phyloP scores from a whole-genome alignment of 2,329 filamentous ascomycete species.

The Coleophoma eucalyptorum region DNA sequence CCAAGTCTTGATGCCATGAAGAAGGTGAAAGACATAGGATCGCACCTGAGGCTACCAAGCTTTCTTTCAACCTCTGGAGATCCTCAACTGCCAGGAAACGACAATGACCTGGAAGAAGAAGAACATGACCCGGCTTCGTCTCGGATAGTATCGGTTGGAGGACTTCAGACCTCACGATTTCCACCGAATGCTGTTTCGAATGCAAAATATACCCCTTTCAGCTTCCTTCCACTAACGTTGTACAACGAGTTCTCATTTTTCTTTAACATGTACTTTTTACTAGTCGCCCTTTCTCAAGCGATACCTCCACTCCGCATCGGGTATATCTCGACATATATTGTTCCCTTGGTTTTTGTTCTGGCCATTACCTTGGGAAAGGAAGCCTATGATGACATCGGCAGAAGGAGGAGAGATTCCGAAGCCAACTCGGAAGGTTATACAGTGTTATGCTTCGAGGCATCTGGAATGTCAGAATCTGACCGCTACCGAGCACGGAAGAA shows the following conservation, averaged over 20 bases:
- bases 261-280: slow-evolving; percentile 98
- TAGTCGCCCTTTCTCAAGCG: slow-evolving; percentile 90
- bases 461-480: slow-evolving; percentile 29
- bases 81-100: slow-evolving; percentile 15
- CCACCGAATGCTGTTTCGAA: slow-evolving; percentile 92
- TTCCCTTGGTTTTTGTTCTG: slow-evolving; percentile 87
- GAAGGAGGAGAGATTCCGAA: slow-evolving; percentile 83
- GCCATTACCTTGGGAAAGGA: slow-evolving; percentile 93
- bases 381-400: slow-evolving; percentile 86
- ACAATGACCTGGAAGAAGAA: slow-evolving; percentile 40
- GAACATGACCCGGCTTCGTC: slow-evolving; percentile 66
- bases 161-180: slow-evolving; percentile 69
- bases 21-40: slow-evolving; percentile 42
- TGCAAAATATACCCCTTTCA: slow-evolving; percentile 94
- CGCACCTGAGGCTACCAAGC: slow-evolving; percentile 60
- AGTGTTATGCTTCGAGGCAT: slow-evolving; percentile 68
- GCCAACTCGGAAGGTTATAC: slow-evolving; percentile 90
- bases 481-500: slow-evolving; percentile 35
- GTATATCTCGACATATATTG: slow-evolving; percentile 92
- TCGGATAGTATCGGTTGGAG: slow-evolving; percentile 72
- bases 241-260: slow-evolving; percentile 99
- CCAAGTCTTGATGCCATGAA: slow-evolving; percentile 35
- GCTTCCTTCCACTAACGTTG: slow-evolving; percentile 87
- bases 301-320: slow-evolving; percentile 88
- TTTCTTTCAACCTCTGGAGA: slow-evolving; percentile 49